Percentiles rank a stretch among this genome's conserved stretches.
These are phyloP conservation scores for Aspergillus sclerotialis DNA, from an alignment of 2,329 filamentous ascomycete species.

Conservation along the genomic window DNA sequence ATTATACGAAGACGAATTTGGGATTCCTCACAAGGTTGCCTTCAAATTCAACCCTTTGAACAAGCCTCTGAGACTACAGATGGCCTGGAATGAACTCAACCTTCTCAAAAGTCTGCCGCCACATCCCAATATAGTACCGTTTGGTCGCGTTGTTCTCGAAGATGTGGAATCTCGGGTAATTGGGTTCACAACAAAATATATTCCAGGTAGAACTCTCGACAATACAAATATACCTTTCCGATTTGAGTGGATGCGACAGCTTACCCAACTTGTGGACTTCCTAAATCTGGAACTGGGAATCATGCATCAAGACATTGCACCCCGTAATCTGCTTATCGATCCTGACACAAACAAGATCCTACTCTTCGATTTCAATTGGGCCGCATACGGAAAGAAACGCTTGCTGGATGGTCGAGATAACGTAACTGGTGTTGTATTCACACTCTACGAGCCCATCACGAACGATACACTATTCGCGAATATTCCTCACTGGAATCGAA, in stretches of 20 bases:
- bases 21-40: slow-evolving; percentile 7
- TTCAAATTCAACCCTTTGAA: slow-evolving; percentile 15
- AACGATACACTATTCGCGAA: slow-evolving; percentile 16
- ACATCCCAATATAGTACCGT: slow-evolving; percentile 22
- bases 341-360: slow-evolving; percentile 12
- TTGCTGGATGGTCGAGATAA: slow-evolving; percentile 16
- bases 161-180: slow-evolving; percentile 18
- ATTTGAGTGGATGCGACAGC: slow-evolving; percentile 19
- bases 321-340: slow-evolving; percentile 23
- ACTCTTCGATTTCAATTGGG: slow-evolving; percentile 20
- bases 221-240: slow-evolving; percentile 13
- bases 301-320: slow-evolving; percentile 27
- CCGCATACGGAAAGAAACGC: slow-evolving; percentile 9
- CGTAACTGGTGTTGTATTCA: slow-evolving; percentile 17
- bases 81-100: slow-evolving; percentile 21
- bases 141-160: slow-evolving; percentile 22
- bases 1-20: slow-evolving; percentile 11
- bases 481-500: slow-evolving; percentile 17
- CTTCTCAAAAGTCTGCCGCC: slow-evolving; percentile 17
- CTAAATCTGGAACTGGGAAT: slow-evolving; percentile 18
- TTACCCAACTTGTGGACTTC: slow-evolving; percentile 18
- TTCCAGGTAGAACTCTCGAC: slow-evolving; percentile 17
- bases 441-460: slow-evolving; percentile 20
- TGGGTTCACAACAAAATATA: slow-evolving; percentile 20
- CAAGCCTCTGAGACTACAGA: slow-evolving; percentile 9